Conservation (phyloP, 805 yeast genomes). For the Ogataea nakhonphanomensis region DNA sequence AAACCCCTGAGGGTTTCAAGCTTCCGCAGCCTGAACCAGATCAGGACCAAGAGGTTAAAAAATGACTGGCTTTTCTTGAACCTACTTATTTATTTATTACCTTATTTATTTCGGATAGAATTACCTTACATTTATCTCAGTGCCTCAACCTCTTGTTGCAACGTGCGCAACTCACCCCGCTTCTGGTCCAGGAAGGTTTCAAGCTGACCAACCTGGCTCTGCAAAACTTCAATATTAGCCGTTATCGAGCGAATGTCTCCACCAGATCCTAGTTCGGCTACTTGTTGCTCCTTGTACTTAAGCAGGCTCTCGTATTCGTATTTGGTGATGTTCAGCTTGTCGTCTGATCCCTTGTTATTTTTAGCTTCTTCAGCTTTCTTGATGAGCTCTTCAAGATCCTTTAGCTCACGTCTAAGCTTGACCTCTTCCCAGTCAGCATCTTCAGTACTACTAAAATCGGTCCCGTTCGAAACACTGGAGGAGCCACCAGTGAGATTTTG, state of each 20-base stretch:
- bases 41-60: conserved; percentile 36
- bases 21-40: conserved; percentile 80
- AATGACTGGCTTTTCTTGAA: conserved; percentile 16
- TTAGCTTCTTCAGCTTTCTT: conserved; percentile 51
- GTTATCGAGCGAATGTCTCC: conserved; percentile 49
- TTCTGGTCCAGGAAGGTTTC: conserved; percentile 64
- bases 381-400: conserved; percentile 67
- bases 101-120: neutral
- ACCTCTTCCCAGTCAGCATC: conserved; percentile 95
- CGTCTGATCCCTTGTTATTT: conserved; percentile 31
- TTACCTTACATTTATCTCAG: conserved; percentile 8
- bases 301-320: conserved; percentile 80
- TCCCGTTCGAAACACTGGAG: conserved; percentile 39
- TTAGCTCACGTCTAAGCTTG: conserved; percentile 71
- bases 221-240: conserved; percentile 65
- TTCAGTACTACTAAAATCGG: conserved; percentile 67
- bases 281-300: conserved; percentile 67
- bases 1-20: conserved; percentile 75
- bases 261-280: conserved; percentile 36
- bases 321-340: conserved; percentile 32
- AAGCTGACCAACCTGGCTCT: conserved; percentile 69
- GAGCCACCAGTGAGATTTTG: conserved; percentile 43
- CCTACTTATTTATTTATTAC: conserved; percentile 21
- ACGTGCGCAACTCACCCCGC: conserved; percentile 52
- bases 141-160: conserved; percentile 38